Evolutionary conservation across 2,329 filamentous ascomycete species (phyloP).

Genomic region (Fusarium camptoceras): DNA sequence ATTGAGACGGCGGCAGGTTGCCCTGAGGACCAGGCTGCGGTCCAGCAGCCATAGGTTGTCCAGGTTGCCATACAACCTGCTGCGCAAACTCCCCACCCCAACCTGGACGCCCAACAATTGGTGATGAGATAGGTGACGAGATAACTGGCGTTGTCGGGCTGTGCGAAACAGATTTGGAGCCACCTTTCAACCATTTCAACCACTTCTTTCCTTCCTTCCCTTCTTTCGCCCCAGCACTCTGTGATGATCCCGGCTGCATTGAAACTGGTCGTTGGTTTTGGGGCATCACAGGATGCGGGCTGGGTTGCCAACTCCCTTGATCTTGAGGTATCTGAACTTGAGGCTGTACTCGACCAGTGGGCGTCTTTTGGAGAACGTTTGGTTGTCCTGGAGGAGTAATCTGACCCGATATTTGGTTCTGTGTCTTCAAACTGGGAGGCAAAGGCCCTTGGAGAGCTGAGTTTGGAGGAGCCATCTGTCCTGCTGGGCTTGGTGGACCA

Average conservation of each 20-base stretch:
- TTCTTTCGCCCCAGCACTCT: slow-evolving; percentile 40
- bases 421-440: slow-evolving; percentile 14
- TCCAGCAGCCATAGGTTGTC: slow-evolving; percentile 20
- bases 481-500: slow-evolving; percentile 19
- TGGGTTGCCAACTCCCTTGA: slow-evolving; percentile 31
- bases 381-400: slow-evolving; percentile 16
- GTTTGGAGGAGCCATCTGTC: slow-evolving; percentile 13
- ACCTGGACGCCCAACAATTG: slow-evolving; percentile 9
- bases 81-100: slow-evolving; percentile 42
- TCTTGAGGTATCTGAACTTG: slow-evolving; percentile 37
- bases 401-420: not conserved
- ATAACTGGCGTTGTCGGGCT: slow-evolving; percentile 34
- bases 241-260: slow-evolving; percentile 27
- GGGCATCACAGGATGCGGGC: slow-evolving; percentile 29
- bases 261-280: slow-evolving; percentile 32
- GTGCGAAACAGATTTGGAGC: slow-evolving; percentile 36
- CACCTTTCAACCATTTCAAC: slow-evolving; percentile 45
- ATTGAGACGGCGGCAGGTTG: slow-evolving; percentile 9
- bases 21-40: slow-evolving; percentile 12
- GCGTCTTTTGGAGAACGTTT: slow-evolving; percentile 2
- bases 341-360: slow-evolving; percentile 19
- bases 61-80: slow-evolving; percentile 41
- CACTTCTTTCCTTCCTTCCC: slow-evolving; percentile 42
- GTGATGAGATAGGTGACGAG: slow-evolving; percentile 21
- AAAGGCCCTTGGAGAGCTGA: slow-evolving; percentile 5